A percentile compares a stretch with the other conserved stretches of the same genome.
Evolutionary conservation across 2,329 filamentous ascomycete species (phyloP).

Genomic region (Colletotrichum caudatum): DNA sequence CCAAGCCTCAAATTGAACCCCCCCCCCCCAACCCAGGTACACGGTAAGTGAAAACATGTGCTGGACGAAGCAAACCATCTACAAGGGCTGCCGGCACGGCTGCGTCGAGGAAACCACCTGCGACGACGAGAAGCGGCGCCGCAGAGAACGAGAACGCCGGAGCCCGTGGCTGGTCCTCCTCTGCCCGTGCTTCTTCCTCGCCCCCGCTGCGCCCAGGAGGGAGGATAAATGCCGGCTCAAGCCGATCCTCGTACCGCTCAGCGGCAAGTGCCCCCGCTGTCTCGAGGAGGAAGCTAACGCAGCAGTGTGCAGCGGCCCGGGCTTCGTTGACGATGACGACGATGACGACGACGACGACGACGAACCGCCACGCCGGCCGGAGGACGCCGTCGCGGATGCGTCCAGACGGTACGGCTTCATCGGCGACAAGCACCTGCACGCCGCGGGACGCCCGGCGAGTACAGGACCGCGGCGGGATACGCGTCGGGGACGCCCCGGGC

Average conservation of each 20-base stretch:
- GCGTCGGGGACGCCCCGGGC: background rate
- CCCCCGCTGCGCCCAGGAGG: background rate
- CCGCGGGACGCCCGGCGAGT: background rate
- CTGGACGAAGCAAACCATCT: conserved; percentile 30
- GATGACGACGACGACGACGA: background rate
- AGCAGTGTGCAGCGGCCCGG: conserved; percentile 6
- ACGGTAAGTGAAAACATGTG: conserved; percentile 9
- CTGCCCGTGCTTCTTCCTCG: conserved; percentile 18
- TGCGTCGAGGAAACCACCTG: conserved; percentile 12
- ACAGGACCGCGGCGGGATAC: background rate
- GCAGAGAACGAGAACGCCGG: background rate
- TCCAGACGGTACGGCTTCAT: conserved; percentile 2
- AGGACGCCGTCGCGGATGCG: too few relatives aligned
- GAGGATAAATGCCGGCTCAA: conserved; percentile 1
- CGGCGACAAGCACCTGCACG: background rate
- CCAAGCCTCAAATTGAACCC: background rate
- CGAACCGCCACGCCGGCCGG: background rate
- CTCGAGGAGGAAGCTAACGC: conserved; percentile 8
- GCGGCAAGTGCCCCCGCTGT: conserved; percentile 24
- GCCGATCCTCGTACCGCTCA: background rate
- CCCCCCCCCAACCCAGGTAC: background rate
- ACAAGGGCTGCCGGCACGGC: conserved; percentile 20
- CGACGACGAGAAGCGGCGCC: background rate
- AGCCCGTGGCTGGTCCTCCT: conserved; percentile 18
- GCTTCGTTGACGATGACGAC: background rate